Conservation (phyloP, 2,329 filamentous ascomycete species). For the Venturia effusa region DNA sequence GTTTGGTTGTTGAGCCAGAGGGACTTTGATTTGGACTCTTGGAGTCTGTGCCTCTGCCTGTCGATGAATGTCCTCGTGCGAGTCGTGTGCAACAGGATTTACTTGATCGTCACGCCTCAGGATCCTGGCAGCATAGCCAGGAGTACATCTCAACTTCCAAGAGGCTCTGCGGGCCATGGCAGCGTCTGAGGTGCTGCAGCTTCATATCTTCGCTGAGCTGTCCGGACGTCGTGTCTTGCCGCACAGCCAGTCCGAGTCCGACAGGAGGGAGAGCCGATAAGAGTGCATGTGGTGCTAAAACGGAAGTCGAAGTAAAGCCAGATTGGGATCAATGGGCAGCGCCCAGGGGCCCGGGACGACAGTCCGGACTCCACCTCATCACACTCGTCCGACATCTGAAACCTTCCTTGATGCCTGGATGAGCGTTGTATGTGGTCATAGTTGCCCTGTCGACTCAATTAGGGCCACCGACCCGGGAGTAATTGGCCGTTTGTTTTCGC, state of each 20-base stretch:
- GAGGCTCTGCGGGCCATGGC: neutral
- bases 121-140: neutral
- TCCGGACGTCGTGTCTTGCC: neutral
- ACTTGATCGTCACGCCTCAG: too few relatives aligned
- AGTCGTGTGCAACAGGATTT: too few relatives aligned
- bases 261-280: neutral
- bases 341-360: neutral
- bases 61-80: too few relatives aligned
- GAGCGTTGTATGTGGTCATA: too few relatives aligned
- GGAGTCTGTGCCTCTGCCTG: too few relatives aligned
- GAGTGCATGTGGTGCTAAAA: too few relatives aligned
- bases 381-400: neutral
- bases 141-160: neutral
- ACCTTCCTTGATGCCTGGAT: neutral
- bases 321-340: neutral
- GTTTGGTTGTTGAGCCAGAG: neutral
- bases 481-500: too few relatives aligned
- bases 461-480: too few relatives aligned
- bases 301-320: neutral
- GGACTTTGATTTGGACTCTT: neutral
- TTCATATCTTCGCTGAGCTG: neutral
- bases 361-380: neutral
- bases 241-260: neutral
- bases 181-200: neutral
- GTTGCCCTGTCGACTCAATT: too few relatives aligned